Percentiles rank a stretch among this genome's conserved stretches.
These are phyloP conservation scores for Claviceps fusiformis DNA, from an alignment of 2,329 filamentous ascomycete species.

Conservation along the genomic window DNA sequence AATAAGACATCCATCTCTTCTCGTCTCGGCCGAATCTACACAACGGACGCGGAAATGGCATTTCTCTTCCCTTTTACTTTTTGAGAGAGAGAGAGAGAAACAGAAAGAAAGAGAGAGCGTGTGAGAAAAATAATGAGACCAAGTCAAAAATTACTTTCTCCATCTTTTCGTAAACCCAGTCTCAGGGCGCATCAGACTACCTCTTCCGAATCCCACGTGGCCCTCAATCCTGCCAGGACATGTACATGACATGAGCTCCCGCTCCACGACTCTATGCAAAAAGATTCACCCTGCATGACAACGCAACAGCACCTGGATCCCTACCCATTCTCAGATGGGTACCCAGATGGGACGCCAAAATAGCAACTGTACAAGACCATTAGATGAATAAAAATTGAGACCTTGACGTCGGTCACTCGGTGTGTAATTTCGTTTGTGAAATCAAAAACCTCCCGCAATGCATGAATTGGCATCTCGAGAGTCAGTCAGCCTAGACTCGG, in stretches of 20 bases:
- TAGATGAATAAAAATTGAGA: not conserved
- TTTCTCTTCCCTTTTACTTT: not conserved
- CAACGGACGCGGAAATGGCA: not conserved
- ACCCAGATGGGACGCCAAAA: not conserved
- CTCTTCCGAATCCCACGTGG: not conserved
- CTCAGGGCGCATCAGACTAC: not conserved
- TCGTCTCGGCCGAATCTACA: not conserved
- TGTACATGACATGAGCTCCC: not conserved
- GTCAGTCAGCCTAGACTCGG: not conserved
- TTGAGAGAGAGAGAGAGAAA: too few species aligned
- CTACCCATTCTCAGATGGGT: not conserved
- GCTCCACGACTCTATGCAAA: not conserved
- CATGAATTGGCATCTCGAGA: not conserved
- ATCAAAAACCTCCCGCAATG: not conserved
- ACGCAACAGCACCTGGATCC: not conserved
- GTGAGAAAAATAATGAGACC: too few species aligned
- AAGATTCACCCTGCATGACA: not conserved
- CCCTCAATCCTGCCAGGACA: not conserved
- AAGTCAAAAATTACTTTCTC: not conserved
- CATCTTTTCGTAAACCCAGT: not conserved
- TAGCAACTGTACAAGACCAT: constrained; percentile 1
- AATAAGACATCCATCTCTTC: not conserved
- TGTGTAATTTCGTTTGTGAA: not conserved
- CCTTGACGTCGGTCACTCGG: not conserved
- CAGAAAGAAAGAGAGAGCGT: too few species aligned